Evolutionary conservation across 306 rosid genomes (phyloP).

Genomic region (Dalbergia cochinchinensis): DNA sequence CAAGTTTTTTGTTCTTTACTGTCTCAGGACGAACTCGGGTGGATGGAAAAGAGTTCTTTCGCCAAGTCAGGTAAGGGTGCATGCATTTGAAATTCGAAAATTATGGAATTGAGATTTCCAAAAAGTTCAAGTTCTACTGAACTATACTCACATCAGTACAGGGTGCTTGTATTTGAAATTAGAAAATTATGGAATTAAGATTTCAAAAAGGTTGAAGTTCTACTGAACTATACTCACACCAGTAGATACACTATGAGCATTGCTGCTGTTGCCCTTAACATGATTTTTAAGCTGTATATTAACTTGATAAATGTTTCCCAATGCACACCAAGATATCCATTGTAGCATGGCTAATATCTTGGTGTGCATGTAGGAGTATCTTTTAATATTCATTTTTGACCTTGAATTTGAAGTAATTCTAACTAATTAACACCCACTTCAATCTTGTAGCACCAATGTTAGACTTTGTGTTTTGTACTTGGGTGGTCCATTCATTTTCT

Average conservation of each 20-base stretch:
- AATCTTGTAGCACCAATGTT: conserved; percentile 3
- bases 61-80: conserved; percentile 87
- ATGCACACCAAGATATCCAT: no score
- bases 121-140: background rate
- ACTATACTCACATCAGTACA: background rate
- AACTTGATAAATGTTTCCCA: no score
- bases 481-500: conserved; percentile 4
- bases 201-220: background rate
- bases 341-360: no score
- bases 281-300: background rate
- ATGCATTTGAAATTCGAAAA: conserved; percentile 20
- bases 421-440: background rate
- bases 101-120: background rate
- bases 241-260: background rate
- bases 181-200: background rate
- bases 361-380: background rate
- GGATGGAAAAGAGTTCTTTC: conserved; percentile 95
- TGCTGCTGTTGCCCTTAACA: background rate
- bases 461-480: conserved; percentile 22
- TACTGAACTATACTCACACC: background rate
- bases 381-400: background rate
- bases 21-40: conserved; percentile 80
- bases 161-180: conserved; percentile 29
- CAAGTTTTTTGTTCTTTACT: conserved; percentile 19
- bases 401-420: conserved; percentile 9